Evolutionary conservation across 495 filamentous ascomycete genomes (phyloP), one percentile per base, ranked within the genome.

Genomic region (Tuber melanosporum): DNA sequence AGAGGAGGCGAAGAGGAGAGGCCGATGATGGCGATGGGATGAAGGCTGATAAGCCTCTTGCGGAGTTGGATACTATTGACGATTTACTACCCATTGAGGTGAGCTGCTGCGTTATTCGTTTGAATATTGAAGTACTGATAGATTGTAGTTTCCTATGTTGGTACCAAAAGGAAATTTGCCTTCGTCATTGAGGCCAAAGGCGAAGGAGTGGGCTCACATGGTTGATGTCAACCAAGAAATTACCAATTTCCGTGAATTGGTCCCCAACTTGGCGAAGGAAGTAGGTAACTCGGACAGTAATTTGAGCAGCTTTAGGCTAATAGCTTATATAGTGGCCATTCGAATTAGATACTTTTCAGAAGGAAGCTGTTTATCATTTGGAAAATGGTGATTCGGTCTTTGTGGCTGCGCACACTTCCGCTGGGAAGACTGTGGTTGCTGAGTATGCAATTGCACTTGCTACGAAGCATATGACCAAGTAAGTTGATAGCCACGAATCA

Each of bases 341-440:
- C 77, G 95, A 99, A 83, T 89, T 98, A 26, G 95, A 99, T 80
- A 97, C 92, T 0, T 99, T 99, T 85, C 95, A 99, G 81, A 99
- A 98, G 82, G 95, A 99, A 85, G 95, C 95, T 19, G 91, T 99
- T 15, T 99, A 98, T 82, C 96, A 99, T 85, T 89, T 99, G 22
- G 95, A 99, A 83, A 92, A 92, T 80, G 95, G 95, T 36, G 95
- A 99, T 83, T 98, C 95, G 0, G 95, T 99, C 57, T 99, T 99
- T 82, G 96, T 99, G 43, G 95, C 96, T n/a, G 95, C 95, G 7
- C 95, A 99, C 84, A 99, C 95, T 0, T 99, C 96, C 32, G 95
- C 95, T 43, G 95, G 95, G 49, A 99, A 99, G 87, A 99, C 95
- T 5, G 95, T 98, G 2, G 95, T 99, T 10, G 95, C 95, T 39